phyloP scores from a whole-genome alignment of 805 yeast species.

The Wickerhamiella kurtzmanii region DNA sequence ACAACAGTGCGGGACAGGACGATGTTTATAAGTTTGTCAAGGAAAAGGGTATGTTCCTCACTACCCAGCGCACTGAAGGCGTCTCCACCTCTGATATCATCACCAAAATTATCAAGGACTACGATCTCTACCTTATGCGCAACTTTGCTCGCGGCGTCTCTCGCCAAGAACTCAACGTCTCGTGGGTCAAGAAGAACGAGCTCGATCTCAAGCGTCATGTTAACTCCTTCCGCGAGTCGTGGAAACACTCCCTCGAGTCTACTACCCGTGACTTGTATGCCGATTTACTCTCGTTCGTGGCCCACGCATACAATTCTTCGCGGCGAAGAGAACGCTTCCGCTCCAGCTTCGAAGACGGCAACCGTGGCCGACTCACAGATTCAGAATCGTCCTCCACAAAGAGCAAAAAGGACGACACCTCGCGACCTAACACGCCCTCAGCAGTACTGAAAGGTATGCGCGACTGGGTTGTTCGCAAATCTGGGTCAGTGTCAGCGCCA shows the following conservation, averaged over 20 bases:
- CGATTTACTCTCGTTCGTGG: slow-evolving; percentile 38
- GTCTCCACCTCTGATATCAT: slow-evolving; percentile 91
- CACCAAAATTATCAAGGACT: slow-evolving; percentile 87
- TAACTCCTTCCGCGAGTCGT: slow-evolving; percentile 70
- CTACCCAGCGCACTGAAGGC: slow-evolving; percentile 95
- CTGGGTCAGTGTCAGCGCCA: neutral
- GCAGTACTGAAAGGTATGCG: slow-evolving; percentile 22
- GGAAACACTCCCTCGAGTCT: slow-evolving; percentile 55
- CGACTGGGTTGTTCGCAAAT: slow-evolving; percentile 23
- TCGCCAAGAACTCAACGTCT: slow-evolving; percentile 86
- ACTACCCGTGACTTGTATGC: slow-evolving; percentile 73
- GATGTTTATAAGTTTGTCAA: slow-evolving; percentile 91
- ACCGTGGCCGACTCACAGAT: neutral
- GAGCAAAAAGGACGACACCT: neutral
- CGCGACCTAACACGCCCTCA: slow-evolving; percentile 3
- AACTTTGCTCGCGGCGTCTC: slow-evolving; percentile 97
- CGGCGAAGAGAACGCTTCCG: slow-evolving; percentile 3
- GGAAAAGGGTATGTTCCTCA: slow-evolving; percentile 75
- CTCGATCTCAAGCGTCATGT: slow-evolving; percentile 86
- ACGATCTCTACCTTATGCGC: slow-evolving; percentile 91
- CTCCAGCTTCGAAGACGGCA: slow-evolving; percentile 4
- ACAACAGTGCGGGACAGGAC: slow-evolving; percentile 75
- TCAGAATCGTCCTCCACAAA: no score
- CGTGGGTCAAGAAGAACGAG: slow-evolving; percentile 96
- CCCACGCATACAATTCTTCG: slow-evolving; percentile 3